These are phyloP conservation scores for Coemansia erecta DNA, from an alignment of 192 early-diverging fungal species.

Conservation along the genomic window DNA sequence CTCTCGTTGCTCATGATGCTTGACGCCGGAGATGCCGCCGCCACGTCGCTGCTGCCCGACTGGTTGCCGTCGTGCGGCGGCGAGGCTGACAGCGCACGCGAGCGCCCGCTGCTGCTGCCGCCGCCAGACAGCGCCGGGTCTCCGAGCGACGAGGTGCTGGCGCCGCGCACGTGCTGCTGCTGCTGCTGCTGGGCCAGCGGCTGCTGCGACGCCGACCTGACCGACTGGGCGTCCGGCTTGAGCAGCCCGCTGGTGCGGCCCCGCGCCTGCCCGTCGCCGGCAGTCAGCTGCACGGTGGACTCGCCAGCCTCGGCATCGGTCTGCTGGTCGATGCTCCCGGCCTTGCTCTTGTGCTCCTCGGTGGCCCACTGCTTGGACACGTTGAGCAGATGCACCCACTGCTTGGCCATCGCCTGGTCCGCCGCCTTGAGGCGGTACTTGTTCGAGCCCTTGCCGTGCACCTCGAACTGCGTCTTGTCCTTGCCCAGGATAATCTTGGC, in stretches of 20 bases:
- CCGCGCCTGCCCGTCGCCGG: conserved; percentile 8
- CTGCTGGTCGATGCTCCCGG: neutral
- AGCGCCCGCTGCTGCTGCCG: neutral
- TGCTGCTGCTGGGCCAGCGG: conserved; percentile 1
- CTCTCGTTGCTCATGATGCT: conserved; percentile 49
- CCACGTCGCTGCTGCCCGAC: conserved; percentile 7
- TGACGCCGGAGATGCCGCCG: conserved; percentile 11
- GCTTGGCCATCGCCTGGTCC: conserved; percentile 69
- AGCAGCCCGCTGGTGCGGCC: conserved; percentile 39
- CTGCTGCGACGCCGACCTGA: conserved; percentile 14
- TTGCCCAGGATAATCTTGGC: conserved; percentile 64
- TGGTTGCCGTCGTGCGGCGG: conserved; percentile 6
- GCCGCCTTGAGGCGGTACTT: conserved; percentile 69
- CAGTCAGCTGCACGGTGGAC: neutral
- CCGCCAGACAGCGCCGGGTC: neutral
- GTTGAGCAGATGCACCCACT: conserved; percentile 77
- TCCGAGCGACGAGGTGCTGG: conserved; percentile 18
- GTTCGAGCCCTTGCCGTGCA: conserved; percentile 73
- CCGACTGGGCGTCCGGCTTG: conserved; percentile 10
- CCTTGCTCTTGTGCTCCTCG: conserved; percentile 30
- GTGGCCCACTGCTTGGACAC: conserved; percentile 74
- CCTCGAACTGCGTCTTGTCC: conserved; percentile 75
- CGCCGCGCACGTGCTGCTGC: conserved; percentile 9
- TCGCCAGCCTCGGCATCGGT: conserved; percentile 7
- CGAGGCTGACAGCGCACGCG: neutral